These are phyloP conservation scores for Aspergillus kassunensis DNA, from an alignment of 495 filamentous ascomycete species.

Conservation along the genomic window DNA sequence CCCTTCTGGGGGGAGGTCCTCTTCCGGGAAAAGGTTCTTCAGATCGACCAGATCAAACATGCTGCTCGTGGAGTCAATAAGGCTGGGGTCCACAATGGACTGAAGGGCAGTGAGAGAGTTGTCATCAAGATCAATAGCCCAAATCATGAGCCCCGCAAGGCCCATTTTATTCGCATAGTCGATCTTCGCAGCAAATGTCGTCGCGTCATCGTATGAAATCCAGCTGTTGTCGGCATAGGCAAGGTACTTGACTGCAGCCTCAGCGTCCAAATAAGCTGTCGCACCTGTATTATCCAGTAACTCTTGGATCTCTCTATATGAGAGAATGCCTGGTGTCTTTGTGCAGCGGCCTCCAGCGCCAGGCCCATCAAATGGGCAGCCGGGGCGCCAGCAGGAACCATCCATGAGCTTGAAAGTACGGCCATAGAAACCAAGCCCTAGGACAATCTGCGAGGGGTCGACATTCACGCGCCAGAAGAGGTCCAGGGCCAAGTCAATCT, in stretches of 20 bases:
- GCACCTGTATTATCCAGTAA: not conserved
- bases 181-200: not conserved
- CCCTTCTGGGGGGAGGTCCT: not conserved
- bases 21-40: not conserved
- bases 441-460: no score
- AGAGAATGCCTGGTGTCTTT: no score
- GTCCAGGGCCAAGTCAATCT: no score
- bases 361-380: no score
- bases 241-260: not conserved
- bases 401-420: no score
- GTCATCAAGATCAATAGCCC: constrained; percentile 26
- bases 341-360: no score
- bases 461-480: no score
- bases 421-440: no score
- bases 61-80: not conserved
- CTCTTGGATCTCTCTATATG: no score
- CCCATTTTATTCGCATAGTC: not conserved
- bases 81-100: not conserved
- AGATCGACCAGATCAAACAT: not conserved
- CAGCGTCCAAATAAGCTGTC: not conserved
- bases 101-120: not conserved
- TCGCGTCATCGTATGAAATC: not conserved
- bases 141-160: constrained; percentile 22
- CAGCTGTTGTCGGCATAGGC: not conserved
- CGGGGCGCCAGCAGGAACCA: no score